These are phyloP conservation scores for Babesia bigemina DNA, from an alignment of 169 alveolate species.

Conservation along the genomic window DNA sequence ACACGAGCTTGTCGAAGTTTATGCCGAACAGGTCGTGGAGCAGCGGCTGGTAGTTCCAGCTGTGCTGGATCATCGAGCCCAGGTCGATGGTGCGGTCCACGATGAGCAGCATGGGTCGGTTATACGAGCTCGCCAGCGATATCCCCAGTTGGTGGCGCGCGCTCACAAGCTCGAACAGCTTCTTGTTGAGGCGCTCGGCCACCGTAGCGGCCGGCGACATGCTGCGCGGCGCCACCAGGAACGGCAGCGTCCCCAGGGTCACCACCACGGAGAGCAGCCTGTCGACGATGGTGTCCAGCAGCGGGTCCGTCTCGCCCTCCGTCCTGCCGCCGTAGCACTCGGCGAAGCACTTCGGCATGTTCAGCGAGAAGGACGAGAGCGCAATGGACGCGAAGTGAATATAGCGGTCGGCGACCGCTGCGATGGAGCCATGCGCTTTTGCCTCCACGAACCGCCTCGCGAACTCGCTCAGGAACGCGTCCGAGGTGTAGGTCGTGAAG, in stretches of 20 bases:
- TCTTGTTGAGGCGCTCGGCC: constrained; percentile 77
- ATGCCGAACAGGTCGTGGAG: constrained; percentile 82
- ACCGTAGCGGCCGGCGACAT: constrained; percentile 76
- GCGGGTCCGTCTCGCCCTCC: constrained; percentile 60
- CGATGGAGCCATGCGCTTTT: constrained; percentile 73
- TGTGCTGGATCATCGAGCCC: constrained; percentile 85
- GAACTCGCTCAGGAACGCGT: constrained; percentile 71
- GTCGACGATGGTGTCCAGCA: constrained; percentile 73
- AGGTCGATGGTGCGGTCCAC: constrained; percentile 83
- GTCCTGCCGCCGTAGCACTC: constrained; percentile 66
- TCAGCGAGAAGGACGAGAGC: constrained; percentile 79
- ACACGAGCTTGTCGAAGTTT: constrained; percentile 74
- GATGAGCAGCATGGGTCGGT: constrained; percentile 81
- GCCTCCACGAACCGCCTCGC: constrained; percentile 81
- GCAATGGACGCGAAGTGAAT: constrained; percentile 82
- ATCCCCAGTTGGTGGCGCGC: constrained; percentile 65
- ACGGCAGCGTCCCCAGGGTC: constrained; percentile 81
- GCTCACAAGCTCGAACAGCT: constrained; percentile 72
- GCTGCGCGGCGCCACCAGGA: constrained; percentile 76
- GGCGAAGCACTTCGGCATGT: constrained; percentile 75
- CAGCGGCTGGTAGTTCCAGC: constrained; percentile 88
- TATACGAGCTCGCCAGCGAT: constrained; percentile 64
- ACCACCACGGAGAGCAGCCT: constrained; percentile 79
- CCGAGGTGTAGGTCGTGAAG: constrained; percentile 80
- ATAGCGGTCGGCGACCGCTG: constrained; percentile 86